Evolutionary conservation across 1,284 basidiomycete species (phyloP).

Genomic region (Apiotrichum brassicae): DNA sequence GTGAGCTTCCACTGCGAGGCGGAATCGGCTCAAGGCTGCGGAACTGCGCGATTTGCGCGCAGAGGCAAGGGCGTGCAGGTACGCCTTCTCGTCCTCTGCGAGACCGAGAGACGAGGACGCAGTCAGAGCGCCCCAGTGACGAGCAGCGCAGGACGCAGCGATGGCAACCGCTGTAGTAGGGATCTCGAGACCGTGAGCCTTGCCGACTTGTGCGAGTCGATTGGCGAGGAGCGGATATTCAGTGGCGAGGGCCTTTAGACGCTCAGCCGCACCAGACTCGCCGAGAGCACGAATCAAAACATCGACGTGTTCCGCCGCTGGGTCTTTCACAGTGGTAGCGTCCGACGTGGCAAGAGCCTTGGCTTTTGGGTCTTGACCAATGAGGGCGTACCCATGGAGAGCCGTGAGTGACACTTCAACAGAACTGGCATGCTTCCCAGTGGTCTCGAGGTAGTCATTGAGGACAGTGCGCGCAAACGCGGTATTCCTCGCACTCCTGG

Average conservation of each 20-base stretch:
- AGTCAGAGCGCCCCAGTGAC: slow-evolving; percentile 12
- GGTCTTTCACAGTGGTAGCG: neutral
- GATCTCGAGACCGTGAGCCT: neutral
- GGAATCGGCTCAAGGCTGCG: neutral
- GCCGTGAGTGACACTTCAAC: neutral
- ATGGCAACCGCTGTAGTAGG: neutral
- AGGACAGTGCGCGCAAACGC: slow-evolving; percentile 7
- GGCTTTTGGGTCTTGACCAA: neutral
- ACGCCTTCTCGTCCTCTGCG: neutral
- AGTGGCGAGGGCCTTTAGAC: neutral
- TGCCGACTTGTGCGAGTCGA: slow-evolving; percentile 3
- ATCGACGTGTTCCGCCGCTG: neutral
- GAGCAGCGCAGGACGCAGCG: slow-evolving; percentile 10
- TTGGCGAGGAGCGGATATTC: slow-evolving; percentile 11
- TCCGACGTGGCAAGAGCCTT: neutral
- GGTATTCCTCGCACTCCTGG: slow-evolving; percentile 2
- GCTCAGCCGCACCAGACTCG: neutral
- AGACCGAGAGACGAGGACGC: neutral
- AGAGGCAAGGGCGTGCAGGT: neutral
- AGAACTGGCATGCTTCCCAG: neutral
- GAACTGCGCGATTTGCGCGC: neutral
- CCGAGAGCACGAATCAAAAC: slow-evolving; percentile 3
- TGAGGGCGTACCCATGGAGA: slow-evolving; percentile 9
- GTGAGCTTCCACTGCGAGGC: neutral
- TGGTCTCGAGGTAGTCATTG: slow-evolving; percentile 4